Evolutionary conservation across 108 stramenopile genomes (phyloP).

Genomic region (Asterionellopsis glacialis): DNA sequence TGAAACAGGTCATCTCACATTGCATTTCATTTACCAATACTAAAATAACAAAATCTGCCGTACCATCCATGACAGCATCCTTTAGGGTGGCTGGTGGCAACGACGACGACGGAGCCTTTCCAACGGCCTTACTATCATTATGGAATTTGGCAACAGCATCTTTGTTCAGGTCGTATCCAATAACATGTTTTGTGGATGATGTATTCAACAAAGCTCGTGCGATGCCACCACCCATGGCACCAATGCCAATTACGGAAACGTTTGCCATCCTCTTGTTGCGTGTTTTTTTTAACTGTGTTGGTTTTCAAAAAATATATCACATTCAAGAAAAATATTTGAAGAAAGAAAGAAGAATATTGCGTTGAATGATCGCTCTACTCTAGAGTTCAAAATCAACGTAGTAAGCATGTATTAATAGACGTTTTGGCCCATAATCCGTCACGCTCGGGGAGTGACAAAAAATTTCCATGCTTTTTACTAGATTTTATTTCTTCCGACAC

Average conservation of each 20-base stretch:
- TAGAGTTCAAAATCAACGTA: no score
- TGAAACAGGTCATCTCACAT: constrained; percentile 55
- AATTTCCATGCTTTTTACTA: no score
- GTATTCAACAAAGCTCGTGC: constrained; percentile 60
- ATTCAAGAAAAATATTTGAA: no score
- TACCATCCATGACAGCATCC: constrained; percentile 13
- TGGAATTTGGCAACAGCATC: constrained; percentile 37
- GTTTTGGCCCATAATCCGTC: no score
- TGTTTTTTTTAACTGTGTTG: no score
- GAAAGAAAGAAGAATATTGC: no score
- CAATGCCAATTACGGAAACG: constrained; percentile 44
- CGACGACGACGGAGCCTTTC: constrained; percentile 24
- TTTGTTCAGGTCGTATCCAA: constrained; percentile 42
- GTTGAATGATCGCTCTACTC: no score
- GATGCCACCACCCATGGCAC: constrained; percentile 82
- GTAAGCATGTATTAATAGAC: no score
- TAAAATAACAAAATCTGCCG: constrained; percentile 41
- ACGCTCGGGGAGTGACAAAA: no score
- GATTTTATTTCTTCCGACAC: no score
- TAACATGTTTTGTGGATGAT: constrained; percentile 18
- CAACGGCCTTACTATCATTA: constrained; percentile 26
- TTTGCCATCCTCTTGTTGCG: background rate
- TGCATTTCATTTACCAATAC: constrained; percentile 71
- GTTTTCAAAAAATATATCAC: no score
- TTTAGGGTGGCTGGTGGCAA: constrained; percentile 7